Evolutionary conservation across 2,329 filamentous ascomycete genomes (phyloP).

Genomic region (Aureobasidium subglaciale): DNA sequence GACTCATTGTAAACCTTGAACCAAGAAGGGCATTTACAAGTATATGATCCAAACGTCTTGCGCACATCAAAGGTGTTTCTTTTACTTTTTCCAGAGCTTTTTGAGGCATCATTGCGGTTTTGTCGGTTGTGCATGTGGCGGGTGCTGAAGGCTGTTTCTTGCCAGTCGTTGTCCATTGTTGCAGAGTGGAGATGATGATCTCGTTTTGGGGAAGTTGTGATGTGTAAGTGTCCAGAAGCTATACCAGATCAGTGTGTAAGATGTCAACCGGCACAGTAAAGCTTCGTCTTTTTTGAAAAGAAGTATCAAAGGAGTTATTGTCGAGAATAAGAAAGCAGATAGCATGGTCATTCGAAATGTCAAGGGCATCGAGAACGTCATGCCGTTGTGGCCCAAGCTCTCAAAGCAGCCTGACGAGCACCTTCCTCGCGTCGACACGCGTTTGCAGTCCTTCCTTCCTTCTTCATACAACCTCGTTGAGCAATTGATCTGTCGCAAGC

Average conservation of each 20-base stretch:
- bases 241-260: too few relatives aligned
- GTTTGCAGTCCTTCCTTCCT: not conserved
- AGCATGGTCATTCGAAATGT: not conserved
- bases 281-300: not conserved
- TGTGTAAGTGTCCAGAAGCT: not conserved
- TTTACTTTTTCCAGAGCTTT: not conserved
- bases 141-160: not conserved
- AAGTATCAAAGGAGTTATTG: not conserved
- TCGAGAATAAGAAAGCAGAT: not conserved
- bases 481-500: too few relatives aligned
- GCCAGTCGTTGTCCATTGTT: conserved; percentile 1
- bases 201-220: not conserved
- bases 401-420: not conserved
- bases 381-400: not conserved
- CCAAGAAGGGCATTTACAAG: not conserved
- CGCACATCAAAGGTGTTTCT: not conserved
- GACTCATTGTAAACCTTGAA: not conserved
- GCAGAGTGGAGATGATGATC: too few relatives aligned
- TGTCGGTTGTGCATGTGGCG: conserved; percentile 3
- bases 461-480: not conserved
- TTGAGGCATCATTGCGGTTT: not conserved
- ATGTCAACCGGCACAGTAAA: too few relatives aligned
- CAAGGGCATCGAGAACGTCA: conserved; percentile 1
- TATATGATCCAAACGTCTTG: not conserved
- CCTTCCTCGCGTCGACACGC: not conserved